These are phyloP conservation scores for Tilletiaria anomala DNA, from an alignment of 1,284 basidiomycete genomes.

Conservation along the genomic window DNA sequence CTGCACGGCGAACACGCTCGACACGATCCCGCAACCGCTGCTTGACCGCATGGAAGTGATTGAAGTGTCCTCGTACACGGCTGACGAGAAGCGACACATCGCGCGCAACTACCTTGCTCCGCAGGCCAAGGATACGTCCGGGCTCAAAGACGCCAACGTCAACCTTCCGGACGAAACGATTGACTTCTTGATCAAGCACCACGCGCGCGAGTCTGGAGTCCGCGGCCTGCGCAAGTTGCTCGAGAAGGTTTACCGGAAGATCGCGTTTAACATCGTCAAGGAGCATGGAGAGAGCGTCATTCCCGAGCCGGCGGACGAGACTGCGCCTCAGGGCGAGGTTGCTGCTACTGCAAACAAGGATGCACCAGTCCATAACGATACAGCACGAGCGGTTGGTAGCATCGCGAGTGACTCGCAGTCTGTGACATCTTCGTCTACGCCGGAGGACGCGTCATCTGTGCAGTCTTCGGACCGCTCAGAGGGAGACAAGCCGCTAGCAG, in stretches of 20 bases:
- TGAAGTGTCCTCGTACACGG: slow-evolving; percentile 73
- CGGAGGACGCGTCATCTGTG: no score
- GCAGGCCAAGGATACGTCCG: slow-evolving; percentile 81
- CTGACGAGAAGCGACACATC: slow-evolving; percentile 88
- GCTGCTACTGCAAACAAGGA: slow-evolving; percentile 16
- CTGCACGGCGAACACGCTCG: slow-evolving; percentile 60
- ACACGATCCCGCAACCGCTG: slow-evolving; percentile 89
- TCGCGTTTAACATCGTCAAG: slow-evolving; percentile 78
- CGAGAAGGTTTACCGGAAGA: slow-evolving; percentile 90
- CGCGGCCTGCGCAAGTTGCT: slow-evolving; percentile 33
- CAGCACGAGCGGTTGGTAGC: no score
- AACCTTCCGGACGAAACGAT: slow-evolving; percentile 48
- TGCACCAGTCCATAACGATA: slow-evolving; percentile 5
- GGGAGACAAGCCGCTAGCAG: no score
- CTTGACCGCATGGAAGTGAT: slow-evolving; percentile 84
- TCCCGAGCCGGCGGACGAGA: slow-evolving; percentile 51
- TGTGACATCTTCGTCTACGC: no score
- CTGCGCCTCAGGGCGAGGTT: slow-evolving; percentile 17
- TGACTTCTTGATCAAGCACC: slow-evolving; percentile 83
- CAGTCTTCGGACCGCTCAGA: no score
- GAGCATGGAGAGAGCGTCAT: slow-evolving; percentile 78
- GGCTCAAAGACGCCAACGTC: slow-evolving; percentile 46
- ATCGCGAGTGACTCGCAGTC: no score
- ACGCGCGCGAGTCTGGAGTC: slow-evolving; percentile 81
- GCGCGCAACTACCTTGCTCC: slow-evolving; percentile 82